Conservation (phyloP, 2,329 filamentous ascomycete genomes). For the Metarhizium guizhouense region DNA sequence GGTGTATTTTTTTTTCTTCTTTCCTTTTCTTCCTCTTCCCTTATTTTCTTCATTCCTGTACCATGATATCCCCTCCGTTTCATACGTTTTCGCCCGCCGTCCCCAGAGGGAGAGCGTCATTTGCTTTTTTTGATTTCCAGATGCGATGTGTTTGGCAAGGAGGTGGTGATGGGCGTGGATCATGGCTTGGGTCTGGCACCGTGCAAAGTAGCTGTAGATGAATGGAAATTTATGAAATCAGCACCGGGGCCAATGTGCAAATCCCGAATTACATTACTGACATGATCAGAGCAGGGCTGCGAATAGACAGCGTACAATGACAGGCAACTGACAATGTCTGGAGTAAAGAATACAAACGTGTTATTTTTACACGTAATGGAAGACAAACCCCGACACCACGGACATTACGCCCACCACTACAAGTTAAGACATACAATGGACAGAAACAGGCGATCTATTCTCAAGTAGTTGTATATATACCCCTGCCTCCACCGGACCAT, state of each 20-base stretch:
- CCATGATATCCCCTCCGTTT: conserved; percentile 10
- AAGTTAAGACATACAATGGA: background rate
- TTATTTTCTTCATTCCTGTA: conserved; percentile 1
- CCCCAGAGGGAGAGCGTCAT: no score
- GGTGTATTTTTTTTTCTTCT: background rate
- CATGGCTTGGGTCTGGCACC: background rate
- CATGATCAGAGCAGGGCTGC: background rate
- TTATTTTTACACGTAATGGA: background rate
- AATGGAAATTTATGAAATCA: background rate
- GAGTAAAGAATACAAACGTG: no score
- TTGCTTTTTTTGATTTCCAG: no score
- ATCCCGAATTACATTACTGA: background rate
- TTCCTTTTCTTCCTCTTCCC: background rate
- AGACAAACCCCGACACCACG: background rate
- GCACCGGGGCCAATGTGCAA: background rate
- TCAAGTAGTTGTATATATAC: conserved; percentile 1
- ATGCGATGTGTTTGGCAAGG: background rate
- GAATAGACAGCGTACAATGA: no score
- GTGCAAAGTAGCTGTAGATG: background rate
- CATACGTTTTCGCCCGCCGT: background rate
- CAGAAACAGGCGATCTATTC: conserved; percentile 6
- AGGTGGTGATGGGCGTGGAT: background rate
- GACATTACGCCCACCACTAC: no score
- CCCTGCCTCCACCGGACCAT: background rate
- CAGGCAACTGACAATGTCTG: no score